Base-by-base conservation (phyloP, 2,329 filamentous ascomycete species). In the Blastomyces parvus region DNA sequence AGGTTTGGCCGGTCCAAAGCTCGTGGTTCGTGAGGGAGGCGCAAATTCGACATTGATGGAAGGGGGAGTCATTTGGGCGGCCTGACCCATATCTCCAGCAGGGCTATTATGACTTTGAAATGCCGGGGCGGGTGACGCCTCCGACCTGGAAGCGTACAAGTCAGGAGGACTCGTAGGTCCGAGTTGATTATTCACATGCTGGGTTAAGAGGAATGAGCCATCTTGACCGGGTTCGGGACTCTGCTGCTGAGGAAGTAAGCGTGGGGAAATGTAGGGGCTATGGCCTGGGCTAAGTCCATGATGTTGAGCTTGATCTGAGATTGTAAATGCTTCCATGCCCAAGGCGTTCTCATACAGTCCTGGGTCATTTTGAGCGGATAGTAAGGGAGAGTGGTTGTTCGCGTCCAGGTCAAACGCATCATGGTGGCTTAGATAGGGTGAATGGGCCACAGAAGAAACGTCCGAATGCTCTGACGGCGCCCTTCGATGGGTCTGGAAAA, bases 1-100 rank as follows among this genome's bases (percentile, higher is more conserved):
- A n/a, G 81, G 81, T 38, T 89, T 90, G 25, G 83, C 80, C 36
- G 84, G 83, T 66, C 88, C 88, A 72, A 89, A 88, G 68, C 81
- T 85, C 61, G 81, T 83, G 70, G 84, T 84, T 64, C 83, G 79
- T 61, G 88, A 84, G 9, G 87, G 87, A 30, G 92, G 92, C 19
- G 91, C 92, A 74, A 90, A 91, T 73, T 96, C 90, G 69, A 97
- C 94, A 72, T 94, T 96, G 76, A 97, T 97, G 60, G 92, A 90
- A 0, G 92, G 92, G n/a, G 92, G 90, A 3, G 88, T 88, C 87
- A 96, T 94, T 68, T 89, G 83, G 59, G 87, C 84, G 56, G 84
- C 85, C 72, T 84, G 86, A 6, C 85, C 84, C 72, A 89, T 83
- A 63, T 92, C 88, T 38, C 77, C 74, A 30, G 77, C 74, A 30